Conservation (phyloP, 2,329 filamentous ascomycete species). For the Clonostachys rhizophaga region DNA sequence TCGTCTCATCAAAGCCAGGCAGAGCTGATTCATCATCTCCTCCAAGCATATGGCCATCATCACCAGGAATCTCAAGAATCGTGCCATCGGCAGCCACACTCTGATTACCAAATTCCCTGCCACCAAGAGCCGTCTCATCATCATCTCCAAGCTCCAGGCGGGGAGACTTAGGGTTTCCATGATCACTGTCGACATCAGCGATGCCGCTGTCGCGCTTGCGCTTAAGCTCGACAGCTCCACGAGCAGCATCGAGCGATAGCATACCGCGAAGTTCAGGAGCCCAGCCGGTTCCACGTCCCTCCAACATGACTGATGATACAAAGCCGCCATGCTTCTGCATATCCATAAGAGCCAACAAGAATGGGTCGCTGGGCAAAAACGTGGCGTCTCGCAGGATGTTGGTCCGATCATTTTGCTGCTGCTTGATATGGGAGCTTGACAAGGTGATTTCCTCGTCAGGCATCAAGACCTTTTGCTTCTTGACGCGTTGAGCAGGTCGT, state of each 20-base stretch:
- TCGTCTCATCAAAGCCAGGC: constrained; percentile 75
- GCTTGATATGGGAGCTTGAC: constrained; percentile 72
- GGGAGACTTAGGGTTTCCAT: constrained; percentile 61
- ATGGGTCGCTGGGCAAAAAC: constrained; percentile 83
- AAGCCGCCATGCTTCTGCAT: constrained; percentile 91
- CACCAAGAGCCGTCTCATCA: constrained; percentile 55
- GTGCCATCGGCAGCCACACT: constrained; percentile 56
- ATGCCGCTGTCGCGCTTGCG: constrained; percentile 88
- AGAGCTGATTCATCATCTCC: constrained; percentile 36
- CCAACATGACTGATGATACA: constrained; percentile 79
- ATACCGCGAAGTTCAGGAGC: constrained; percentile 91
- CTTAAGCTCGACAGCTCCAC: constrained; percentile 76
- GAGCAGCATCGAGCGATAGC: constrained; percentile 79
- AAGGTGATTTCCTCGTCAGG: constrained; percentile 81
- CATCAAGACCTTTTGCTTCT: constrained; percentile 74
- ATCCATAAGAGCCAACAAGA: constrained; percentile 81
- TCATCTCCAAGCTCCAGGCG: constrained; percentile 66
- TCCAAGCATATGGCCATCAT: constrained; percentile 32
- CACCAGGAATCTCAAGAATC: constrained; percentile 59
- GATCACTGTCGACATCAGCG: constrained; percentile 70
- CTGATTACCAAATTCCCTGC: constrained; percentile 45
- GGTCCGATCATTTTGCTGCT: constrained; percentile 79
- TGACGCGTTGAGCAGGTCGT: constrained; percentile 66
- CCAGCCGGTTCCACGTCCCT: constrained; percentile 74
- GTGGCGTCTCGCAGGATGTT: constrained; percentile 79